A percentile compares a stretch with the other conserved stretches of the same genome.
Evolutionary conservation across 441 rosid species (phyloP).

Genomic region (Isatis lusitanica): DNA sequence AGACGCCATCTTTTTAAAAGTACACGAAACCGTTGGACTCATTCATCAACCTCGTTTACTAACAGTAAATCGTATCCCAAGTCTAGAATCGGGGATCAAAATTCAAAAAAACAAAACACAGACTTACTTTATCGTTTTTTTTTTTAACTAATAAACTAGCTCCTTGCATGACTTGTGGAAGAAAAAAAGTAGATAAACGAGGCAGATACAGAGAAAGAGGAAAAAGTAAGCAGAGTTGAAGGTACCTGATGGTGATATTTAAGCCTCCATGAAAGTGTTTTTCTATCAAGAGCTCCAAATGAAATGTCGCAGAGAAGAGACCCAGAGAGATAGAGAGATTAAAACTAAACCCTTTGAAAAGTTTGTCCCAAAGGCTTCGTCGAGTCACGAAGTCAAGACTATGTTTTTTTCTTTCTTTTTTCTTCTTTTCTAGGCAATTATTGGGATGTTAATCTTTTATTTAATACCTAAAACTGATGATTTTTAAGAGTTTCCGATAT

Average conservation of each 20-base stretch:
- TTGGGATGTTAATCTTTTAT: slow-evolving; percentile 29
- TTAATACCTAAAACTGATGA: slow-evolving; percentile 6
- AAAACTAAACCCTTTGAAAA: slow-evolving; percentile 46
- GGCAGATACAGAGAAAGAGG: neutral
- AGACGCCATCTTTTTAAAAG: slow-evolving; percentile 18
- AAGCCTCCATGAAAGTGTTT: slow-evolving; percentile 39
- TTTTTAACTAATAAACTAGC: slow-evolving; percentile 1
- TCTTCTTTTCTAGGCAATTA: slow-evolving; percentile 12
- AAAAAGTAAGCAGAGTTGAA: slow-evolving; percentile 12
- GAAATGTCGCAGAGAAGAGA: slow-evolving; percentile 34
- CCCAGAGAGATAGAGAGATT: slow-evolving; percentile 34
- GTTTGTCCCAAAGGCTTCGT: slow-evolving; percentile 37
- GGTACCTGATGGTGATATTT: slow-evolving; percentile 29
- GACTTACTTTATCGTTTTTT: slow-evolving; percentile 17
- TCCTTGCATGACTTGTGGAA: slow-evolving; percentile 26
- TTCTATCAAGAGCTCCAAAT: slow-evolving; percentile 30
- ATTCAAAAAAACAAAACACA: neutral
- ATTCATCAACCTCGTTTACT: slow-evolving; percentile 11
- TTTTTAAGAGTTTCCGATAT: slow-evolving; percentile 6
- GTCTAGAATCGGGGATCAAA: slow-evolving; percentile 23
- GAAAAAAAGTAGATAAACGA: neutral
- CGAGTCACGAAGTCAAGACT: slow-evolving; percentile 41
- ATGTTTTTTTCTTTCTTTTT: neutral
- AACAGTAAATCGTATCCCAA: neutral
- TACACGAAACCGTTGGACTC: slow-evolving; percentile 12